Evolutionary conservation across 805 yeast genomes (phyloP).

Genomic region (Kodamaea restingae): DNA sequence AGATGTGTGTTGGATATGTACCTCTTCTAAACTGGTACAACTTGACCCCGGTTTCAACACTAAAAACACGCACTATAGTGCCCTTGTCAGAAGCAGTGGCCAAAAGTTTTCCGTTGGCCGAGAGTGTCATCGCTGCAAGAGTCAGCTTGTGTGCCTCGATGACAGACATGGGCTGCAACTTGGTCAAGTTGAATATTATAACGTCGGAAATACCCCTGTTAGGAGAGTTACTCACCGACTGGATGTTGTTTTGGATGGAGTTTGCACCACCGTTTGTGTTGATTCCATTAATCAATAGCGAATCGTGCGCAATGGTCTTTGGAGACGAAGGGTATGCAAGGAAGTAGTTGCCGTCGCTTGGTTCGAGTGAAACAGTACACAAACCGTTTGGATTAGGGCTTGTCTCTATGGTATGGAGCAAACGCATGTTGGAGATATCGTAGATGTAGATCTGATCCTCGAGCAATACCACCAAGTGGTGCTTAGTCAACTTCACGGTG

Average conservation of each 20-base stretch:
- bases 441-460: constrained; percentile 44
- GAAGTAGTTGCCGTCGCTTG: constrained; percentile 41
- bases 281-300: constrained; percentile 37
- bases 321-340: constrained; percentile 80
- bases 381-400: constrained; percentile 48
- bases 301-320: constrained; percentile 44
- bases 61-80: constrained; percentile 80
- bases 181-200: constrained; percentile 71
- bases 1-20: constrained; percentile 76
- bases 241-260: constrained; percentile 37
- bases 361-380: constrained; percentile 52
- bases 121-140: constrained; percentile 62
- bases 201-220: constrained; percentile 59
- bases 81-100: constrained; percentile 93
- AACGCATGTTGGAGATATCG: constrained; percentile 37
- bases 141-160: constrained; percentile 84
- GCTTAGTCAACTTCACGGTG: constrained; percentile 33
- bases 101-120: constrained; percentile 69
- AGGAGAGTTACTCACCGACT: constrained; percentile 37
- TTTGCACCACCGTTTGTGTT: constrained; percentile 40
- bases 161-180: constrained; percentile 71
- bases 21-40: constrained; percentile 79
- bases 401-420: constrained; percentile 44
- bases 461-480: constrained; percentile 33
- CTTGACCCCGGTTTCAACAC: constrained; percentile 58